Conservation (phyloP, 106 monocot genomes). For the Dendrobium officinale region DNA sequence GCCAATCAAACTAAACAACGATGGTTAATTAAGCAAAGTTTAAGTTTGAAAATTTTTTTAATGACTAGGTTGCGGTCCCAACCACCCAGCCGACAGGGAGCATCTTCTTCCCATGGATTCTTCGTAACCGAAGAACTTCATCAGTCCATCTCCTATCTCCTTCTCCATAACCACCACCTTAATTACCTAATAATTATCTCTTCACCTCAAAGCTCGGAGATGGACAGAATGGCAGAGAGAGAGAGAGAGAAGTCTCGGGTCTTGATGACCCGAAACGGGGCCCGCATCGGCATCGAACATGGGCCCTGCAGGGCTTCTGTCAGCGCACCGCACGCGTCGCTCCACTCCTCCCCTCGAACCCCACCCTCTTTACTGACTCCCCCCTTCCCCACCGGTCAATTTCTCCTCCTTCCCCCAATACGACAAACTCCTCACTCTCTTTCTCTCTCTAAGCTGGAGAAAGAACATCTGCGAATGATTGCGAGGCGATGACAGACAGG, state of each 20-base stretch:
- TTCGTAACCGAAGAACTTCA: background rate
- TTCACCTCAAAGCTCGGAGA: too few species aligned
- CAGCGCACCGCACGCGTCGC: conserved; percentile 5
- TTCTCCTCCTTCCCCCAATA: background rate
- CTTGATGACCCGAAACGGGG: background rate
- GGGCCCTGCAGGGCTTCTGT: background rate
- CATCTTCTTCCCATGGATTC: background rate
- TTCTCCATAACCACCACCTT: background rate
- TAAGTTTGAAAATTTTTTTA: too few species aligned
- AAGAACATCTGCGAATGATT: background rate
- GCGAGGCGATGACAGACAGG: background rate
- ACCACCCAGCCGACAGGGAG: background rate
- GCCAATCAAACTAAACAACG: too few species aligned
- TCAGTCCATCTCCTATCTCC: background rate
- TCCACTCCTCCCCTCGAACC: background rate
- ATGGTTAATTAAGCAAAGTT: too few species aligned
- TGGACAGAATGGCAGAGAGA: background rate
- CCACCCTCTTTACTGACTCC: background rate
- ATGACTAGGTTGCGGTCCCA: background rate
- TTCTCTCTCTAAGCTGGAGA: background rate
- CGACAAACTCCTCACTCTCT: background rate
- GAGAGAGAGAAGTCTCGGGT: background rate
- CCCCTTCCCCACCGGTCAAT: background rate
- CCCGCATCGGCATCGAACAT: background rate
- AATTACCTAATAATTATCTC: background rate